Evolutionary conservation across 331 rosid species (phyloP).

Genomic region (Acacia pycnantha): DNA sequence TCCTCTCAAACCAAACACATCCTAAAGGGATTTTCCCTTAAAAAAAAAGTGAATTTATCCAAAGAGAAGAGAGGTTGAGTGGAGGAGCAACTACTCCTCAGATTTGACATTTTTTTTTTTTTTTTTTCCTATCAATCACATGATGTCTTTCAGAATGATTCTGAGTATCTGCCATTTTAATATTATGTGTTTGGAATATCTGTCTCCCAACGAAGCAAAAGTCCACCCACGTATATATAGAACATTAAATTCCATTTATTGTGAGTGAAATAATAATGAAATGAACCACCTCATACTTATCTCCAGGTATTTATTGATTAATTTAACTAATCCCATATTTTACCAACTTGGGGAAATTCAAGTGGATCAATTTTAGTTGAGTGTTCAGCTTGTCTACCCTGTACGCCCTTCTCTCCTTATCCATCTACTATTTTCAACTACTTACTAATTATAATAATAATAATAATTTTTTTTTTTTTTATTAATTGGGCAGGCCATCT

Average conservation of each 20-base stretch:
- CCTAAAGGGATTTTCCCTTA: too few relatives aligned
- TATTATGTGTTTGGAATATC: constrained; percentile 46
- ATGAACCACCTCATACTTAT: background rate
- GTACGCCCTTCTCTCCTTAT: background rate
- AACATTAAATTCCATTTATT: background rate
- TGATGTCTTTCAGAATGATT: constrained; percentile 14
- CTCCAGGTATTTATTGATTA: background rate
- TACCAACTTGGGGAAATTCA: background rate
- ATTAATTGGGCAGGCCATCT: background rate
- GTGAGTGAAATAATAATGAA: background rate
- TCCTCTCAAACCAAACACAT: too few relatives aligned
- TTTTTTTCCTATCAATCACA: constrained; percentile 9
- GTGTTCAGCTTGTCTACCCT: background rate
- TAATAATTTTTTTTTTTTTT: background rate
- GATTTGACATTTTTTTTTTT: constrained; percentile 34
- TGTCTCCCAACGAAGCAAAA: constrained; percentile 53
- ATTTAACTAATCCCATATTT: background rate
- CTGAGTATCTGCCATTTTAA: constrained; percentile 19
- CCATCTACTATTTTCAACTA: background rate
- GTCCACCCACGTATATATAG: constrained; percentile 36
- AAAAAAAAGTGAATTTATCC: background rate
- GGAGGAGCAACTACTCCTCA: constrained; percentile 28
- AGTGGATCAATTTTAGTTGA: background rate
- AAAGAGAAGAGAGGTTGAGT: background rate
- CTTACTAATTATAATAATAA: too few relatives aligned